Conservation (phyloP, 192 early-diverging fungal species). For the Podila horticola region DNA sequence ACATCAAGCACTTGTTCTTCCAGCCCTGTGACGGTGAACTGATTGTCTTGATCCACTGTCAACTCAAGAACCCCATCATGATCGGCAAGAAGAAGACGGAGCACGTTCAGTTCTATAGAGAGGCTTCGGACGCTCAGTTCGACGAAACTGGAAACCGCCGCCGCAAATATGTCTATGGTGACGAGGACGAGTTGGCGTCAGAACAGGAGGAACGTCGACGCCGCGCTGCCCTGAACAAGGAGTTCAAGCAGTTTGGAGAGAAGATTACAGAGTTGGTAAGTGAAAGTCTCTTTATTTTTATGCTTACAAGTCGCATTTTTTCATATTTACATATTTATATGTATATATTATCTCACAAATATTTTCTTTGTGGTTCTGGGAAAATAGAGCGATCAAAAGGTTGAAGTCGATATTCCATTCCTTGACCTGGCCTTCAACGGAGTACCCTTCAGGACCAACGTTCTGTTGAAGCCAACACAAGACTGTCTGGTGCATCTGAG, state of each 20-base stretch:
- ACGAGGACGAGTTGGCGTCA: constrained; percentile 97
- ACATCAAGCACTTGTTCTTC: constrained; percentile 97
- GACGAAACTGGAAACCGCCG: constrained; percentile 97
- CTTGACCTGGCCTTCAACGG: constrained; percentile 94
- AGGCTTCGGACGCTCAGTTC: constrained; percentile 92
- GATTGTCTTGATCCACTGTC: constrained; percentile 94
- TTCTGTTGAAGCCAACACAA: constrained; percentile 93
- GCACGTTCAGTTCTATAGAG: constrained; percentile 99
- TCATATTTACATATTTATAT: too few species aligned
- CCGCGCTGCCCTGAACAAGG: constrained; percentile 86
- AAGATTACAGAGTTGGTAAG: constrained; percentile 84
- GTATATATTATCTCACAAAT: not conserved
- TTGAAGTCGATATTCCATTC: constrained; percentile 94
- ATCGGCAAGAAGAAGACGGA: constrained; percentile 98
- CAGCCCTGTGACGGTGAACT: constrained; percentile 98
- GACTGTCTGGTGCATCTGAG: constrained; percentile 97
- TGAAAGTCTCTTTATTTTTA: not conserved
- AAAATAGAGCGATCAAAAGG: constrained; percentile 73
- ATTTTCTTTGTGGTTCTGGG: constrained; percentile 3
- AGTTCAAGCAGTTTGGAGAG: constrained; percentile 93
- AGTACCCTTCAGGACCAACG: constrained; percentile 92
- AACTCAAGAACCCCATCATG: constrained; percentile 97
- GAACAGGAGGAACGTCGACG: constrained; percentile 95
- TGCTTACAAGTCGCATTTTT: not conserved
- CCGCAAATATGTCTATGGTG: constrained; percentile 89